A percentile compares a stretch with the other conserved stretches of the same genome.
Conservation (phyloP, 208 protist species). For the Crithidia bombi region DNA sequence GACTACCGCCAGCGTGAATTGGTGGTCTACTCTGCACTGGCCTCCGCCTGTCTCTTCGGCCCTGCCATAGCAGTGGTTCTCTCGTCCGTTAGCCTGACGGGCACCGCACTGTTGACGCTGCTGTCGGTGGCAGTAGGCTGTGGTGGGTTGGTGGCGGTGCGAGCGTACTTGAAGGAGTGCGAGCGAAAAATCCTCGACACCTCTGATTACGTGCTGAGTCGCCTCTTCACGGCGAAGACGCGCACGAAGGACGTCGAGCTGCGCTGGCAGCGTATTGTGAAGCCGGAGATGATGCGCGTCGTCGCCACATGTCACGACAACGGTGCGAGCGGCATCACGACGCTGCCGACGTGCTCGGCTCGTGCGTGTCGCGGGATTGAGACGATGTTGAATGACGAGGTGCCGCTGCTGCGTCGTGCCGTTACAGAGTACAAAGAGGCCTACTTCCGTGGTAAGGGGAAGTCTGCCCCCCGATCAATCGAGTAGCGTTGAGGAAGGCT, state of each 20-base stretch:
- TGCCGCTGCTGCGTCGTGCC: slow-evolving; percentile 47
- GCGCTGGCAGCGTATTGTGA: slow-evolving; percentile 65
- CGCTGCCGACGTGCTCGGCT: slow-evolving; percentile 48
- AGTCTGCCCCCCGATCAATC: not conserved
- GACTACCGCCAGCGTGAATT: slow-evolving; percentile 44
- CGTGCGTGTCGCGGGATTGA: slow-evolving; percentile 41
- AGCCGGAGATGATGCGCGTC: slow-evolving; percentile 52
- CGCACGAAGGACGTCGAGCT: slow-evolving; percentile 53
- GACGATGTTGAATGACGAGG: slow-evolving; percentile 39
- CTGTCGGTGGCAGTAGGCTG: slow-evolving; percentile 23
- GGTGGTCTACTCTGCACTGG: slow-evolving; percentile 22
- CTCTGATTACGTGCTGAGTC: slow-evolving; percentile 45
- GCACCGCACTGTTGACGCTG: slow-evolving; percentile 21
- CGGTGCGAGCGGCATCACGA: slow-evolving; percentile 32
- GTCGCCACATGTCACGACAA: slow-evolving; percentile 17
- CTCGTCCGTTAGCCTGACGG: slow-evolving; percentile 28
- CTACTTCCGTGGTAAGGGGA: slow-evolving; percentile 15
- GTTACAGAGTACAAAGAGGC: slow-evolving; percentile 53
- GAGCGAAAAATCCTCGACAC: slow-evolving; percentile 31
- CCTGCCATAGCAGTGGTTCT: slow-evolving; percentile 27
- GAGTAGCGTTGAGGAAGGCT: not conserved
- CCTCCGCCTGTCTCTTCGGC: slow-evolving; percentile 17
- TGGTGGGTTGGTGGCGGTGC: slow-evolving; percentile 19
- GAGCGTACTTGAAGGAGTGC: slow-evolving; percentile 34
- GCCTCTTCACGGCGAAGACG: slow-evolving; percentile 47